Percentiles rank a stretch among this genome's conserved stretches.
Evolutionary conservation across 768 basidiomycete species (phyloP).

Genomic region (Candolleomyces efflorescens): DNA sequence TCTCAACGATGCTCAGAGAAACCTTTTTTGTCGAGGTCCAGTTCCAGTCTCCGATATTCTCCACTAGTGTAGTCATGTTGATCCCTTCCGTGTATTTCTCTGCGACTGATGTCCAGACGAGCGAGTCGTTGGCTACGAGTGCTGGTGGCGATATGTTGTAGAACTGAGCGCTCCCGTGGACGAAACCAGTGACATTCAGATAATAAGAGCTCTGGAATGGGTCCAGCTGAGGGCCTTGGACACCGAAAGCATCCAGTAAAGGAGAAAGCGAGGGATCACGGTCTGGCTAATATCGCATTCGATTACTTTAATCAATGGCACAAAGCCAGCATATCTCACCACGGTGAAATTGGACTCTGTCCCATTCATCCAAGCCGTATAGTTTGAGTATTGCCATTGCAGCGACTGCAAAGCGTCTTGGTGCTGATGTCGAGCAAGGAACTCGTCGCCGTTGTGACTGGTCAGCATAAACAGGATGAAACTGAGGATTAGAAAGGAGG

Average conservation of each 20-base stretch:
- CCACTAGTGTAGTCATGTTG: slow-evolving; percentile 47
- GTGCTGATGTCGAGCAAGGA: slow-evolving; percentile 58
- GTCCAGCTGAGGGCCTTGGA: slow-evolving; percentile 41
- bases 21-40: slow-evolving; percentile 64
- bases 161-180: slow-evolving; percentile 57
- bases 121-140: slow-evolving; percentile 32
- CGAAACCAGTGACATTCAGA: slow-evolving; percentile 74
- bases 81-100: slow-evolving; percentile 43
- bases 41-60: slow-evolving; percentile 58
- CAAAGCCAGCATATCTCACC: slow-evolving; percentile 32
- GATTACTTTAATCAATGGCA: background rate
- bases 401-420: slow-evolving; percentile 59
- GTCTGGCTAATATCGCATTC: slow-evolving; percentile 36
- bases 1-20: slow-evolving; percentile 64
- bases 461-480: slow-evolving; percentile 79
- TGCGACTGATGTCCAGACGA: slow-evolving; percentile 49
- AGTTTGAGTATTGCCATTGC: slow-evolving; percentile 63
- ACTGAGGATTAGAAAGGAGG: slow-evolving; percentile 69
- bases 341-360: slow-evolving; percentile 61
- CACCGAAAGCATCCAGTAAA: slow-evolving; percentile 46
- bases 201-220: slow-evolving; percentile 56
- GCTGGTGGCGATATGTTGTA: slow-evolving; percentile 59
- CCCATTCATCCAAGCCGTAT: slow-evolving; percentile 70
- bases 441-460: slow-evolving; percentile 68
- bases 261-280: slow-evolving; percentile 38